Conservation (phyloP, 2,329 filamentous ascomycete genomes). For the Davidsoniella virescens region DNA sequence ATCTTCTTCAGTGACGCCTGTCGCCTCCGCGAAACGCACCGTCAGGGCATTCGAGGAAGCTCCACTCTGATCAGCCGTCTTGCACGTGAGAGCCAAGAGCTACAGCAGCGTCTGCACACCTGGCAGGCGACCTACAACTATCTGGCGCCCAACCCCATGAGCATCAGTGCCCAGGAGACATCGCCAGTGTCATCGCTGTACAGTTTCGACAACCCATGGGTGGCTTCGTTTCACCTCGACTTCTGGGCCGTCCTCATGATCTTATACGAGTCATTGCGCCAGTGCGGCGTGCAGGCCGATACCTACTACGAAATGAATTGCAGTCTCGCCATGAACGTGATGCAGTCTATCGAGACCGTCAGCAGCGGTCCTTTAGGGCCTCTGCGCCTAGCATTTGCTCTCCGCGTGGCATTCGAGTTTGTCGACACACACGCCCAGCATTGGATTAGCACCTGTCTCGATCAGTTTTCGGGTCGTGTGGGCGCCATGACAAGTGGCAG, state of each 20-base stretch:
- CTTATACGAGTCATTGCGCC: conserved; percentile 23
- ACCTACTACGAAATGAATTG: background rate
- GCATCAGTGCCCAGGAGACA: conserved; percentile 19
- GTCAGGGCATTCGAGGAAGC: conserved; percentile 18
- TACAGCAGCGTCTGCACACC: conserved; percentile 18
- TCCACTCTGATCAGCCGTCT: conserved; percentile 17
- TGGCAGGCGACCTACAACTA: conserved; percentile 19
- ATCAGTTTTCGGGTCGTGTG: conserved; percentile 20
- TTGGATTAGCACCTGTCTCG: conserved; percentile 21
- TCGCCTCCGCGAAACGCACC: conserved; percentile 19
- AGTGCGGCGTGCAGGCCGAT: conserved; percentile 17
- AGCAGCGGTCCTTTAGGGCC: conserved; percentile 24
- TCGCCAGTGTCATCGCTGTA: conserved; percentile 21
- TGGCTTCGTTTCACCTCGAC: conserved; percentile 21
- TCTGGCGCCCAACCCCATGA: conserved; percentile 15
- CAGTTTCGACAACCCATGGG: conserved; percentile 20
- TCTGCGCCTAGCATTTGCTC: conserved; percentile 23
- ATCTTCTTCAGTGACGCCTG: conserved; percentile 15
- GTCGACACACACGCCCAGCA: conserved; percentile 20
- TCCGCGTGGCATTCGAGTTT: conserved; percentile 26
- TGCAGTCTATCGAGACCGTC: conserved; percentile 24
- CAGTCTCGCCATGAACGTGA: conserved; percentile 16
- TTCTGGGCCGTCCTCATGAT: conserved; percentile 27
- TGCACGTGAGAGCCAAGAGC: conserved; percentile 17
- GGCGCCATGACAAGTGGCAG: conserved; percentile 19